Conservation (phyloP, 345 rosid genomes). For the Brassica carinata region DNA sequence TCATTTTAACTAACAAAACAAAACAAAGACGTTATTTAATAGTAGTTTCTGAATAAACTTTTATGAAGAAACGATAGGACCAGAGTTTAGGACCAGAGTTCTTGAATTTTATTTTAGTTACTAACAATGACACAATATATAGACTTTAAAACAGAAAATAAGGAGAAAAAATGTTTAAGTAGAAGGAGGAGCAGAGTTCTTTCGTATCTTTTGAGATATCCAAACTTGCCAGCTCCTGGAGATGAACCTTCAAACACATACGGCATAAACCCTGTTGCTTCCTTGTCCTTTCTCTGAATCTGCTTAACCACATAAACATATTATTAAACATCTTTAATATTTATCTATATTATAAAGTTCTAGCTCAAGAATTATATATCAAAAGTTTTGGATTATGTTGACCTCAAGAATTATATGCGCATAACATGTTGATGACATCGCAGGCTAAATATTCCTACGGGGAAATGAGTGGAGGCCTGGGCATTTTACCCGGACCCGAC, state of each 20-base stretch:
- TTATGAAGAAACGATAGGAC: not conserved
- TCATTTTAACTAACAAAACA: too few species aligned
- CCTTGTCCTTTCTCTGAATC: slow-evolving; percentile 82
- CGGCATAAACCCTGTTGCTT: slow-evolving; percentile 82
- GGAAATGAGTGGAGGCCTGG: too few species aligned
- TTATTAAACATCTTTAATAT: not conserved
- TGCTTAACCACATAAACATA: slow-evolving; percentile 30
- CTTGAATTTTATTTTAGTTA: not conserved
- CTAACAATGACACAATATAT: not conserved
- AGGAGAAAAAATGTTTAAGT: not conserved
- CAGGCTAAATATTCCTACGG: not conserved
- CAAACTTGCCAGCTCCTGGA: slow-evolving; percentile 84
- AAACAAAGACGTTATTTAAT: too few species aligned
- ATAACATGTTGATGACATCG: slow-evolving; percentile 3
- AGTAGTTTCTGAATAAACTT: not conserved
- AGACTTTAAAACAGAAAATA: not conserved
- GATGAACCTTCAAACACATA: slow-evolving; percentile 85
- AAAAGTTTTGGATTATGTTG: slow-evolving; percentile 14
- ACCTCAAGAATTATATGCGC: slow-evolving; percentile 61
- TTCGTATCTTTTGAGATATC: slow-evolving; percentile 68
- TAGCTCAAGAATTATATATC: slow-evolving; percentile 15
- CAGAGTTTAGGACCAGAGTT: not conserved
- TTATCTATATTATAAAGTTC: not conserved
- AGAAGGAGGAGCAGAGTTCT: slow-evolving; percentile 33
- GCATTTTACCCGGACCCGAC: too few species aligned